A percentile compares a stretch with the other conserved stretches of the same genome.
These are phyloP conservation scores for Coleophoma eucalyptorum DNA, from an alignment of 2,329 filamentous ascomycete species.

Conservation along the genomic window DNA sequence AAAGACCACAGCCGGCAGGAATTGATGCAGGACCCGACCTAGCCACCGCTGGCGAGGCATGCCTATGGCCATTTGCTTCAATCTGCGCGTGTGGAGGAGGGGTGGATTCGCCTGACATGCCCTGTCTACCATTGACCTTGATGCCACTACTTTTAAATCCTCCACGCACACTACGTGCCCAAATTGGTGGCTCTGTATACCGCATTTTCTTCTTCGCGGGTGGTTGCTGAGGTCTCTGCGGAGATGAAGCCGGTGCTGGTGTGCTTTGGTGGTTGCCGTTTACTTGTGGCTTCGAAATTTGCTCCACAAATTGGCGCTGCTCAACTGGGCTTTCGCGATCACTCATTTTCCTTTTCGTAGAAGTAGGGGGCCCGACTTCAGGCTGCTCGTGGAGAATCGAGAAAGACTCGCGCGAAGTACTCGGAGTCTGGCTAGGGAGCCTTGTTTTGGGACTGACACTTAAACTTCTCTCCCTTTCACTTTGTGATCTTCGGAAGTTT, in stretches of 20 bases:
- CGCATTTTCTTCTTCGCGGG: conserved; percentile 44
- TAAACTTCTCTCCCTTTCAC: conserved; percentile 65
- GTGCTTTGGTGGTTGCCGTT: conserved; percentile 17
- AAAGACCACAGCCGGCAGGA: conserved; percentile 13
- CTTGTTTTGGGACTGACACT: conserved; percentile 79
- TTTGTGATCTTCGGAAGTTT: conserved; percentile 42
- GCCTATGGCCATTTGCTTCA: conserved; percentile 21
- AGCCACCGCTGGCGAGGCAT: conserved; percentile 8
- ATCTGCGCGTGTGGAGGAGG: conserved; percentile 12
- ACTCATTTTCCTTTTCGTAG: conserved; percentile 24
- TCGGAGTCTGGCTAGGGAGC: conserved; percentile 29
- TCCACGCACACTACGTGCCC: conserved; percentile 27
- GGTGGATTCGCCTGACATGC: conserved; percentile 5
- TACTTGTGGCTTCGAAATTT: conserved; percentile 8
- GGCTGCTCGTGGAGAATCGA: conserved; percentile 9
- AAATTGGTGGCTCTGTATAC: conserved; percentile 49
- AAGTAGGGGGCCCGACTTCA: conserved; percentile 14
- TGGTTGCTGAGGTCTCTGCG: conserved; percentile 20
- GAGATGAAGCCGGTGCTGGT: conserved; percentile 12
- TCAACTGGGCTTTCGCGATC: conserved; percentile 19
- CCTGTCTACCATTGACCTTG: conserved; percentile 21
- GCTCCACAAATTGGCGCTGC: conserved; percentile 10
- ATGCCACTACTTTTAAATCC: conserved; percentile 19
- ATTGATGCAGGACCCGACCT: conserved; percentile 9
- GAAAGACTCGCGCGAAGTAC: conserved; percentile 14